A percentile compares a stretch with the other conserved stretches of the same genome.
Evolutionary conservation across 1,284 basidiomycete species (phyloP).

Genomic region (Moesziomyces globuligerus): DNA sequence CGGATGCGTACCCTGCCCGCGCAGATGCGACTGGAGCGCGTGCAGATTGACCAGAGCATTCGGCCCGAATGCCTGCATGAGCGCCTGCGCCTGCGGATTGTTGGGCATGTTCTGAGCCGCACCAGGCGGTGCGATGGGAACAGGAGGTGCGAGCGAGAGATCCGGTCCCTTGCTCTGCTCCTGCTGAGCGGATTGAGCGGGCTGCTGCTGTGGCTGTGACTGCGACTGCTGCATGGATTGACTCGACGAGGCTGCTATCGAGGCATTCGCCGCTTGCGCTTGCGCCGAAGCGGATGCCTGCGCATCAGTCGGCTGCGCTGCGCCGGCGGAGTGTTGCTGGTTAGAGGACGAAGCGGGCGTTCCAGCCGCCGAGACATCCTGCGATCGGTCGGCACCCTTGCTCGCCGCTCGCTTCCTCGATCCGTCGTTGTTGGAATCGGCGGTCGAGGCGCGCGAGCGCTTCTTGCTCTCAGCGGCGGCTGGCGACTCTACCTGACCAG

Average conservation of each 20-base stretch:
- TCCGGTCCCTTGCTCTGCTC: conserved; percentile 23
- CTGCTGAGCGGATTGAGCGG: neutral
- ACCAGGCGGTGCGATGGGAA: conserved; percentile 25
- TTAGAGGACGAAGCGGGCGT: conserved; percentile 18
- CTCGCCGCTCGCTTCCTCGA: conserved; percentile 19
- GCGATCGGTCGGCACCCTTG: conserved; percentile 18
- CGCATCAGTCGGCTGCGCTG: too few relatives aligned
- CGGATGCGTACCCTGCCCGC: conserved; percentile 48
- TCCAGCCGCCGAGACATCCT: conserved; percentile 16
- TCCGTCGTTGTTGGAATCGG: conserved; percentile 13
- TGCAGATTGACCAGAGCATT: conserved; percentile 53
- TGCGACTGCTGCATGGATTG: neutral
- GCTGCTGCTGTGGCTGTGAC: conserved; percentile 1
- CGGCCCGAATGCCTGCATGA: conserved; percentile 54
- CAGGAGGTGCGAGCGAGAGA: conserved; percentile 34
- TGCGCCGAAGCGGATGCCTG: neutral
- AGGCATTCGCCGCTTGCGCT: conserved; percentile 1
- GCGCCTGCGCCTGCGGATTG: conserved; percentile 49
- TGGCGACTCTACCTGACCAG: conserved; percentile 6
- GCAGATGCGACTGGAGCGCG: conserved; percentile 48
- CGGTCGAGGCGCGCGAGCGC: conserved; percentile 25
- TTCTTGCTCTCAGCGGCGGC: conserved; percentile 18
- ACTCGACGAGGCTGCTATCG: neutral
- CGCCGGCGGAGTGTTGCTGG: too few relatives aligned
- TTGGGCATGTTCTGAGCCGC: conserved; percentile 27